These are phyloP conservation scores for Calonectria honghensis DNA, from an alignment of 2,329 filamentous ascomycete species.

Conservation along the genomic window DNA sequence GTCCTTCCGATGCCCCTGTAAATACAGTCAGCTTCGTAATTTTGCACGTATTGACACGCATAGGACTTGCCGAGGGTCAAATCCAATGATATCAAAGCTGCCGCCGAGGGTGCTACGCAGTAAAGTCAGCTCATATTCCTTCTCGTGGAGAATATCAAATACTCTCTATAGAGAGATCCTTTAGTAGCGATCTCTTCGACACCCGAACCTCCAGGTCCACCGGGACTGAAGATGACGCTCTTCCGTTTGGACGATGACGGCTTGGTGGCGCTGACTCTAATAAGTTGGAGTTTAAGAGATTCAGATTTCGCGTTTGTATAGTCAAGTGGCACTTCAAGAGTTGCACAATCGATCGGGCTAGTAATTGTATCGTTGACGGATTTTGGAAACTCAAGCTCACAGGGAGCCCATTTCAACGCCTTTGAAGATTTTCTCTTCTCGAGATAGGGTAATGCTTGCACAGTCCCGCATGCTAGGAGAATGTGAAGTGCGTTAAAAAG, in stretches of 20 bases:
- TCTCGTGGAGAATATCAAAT: background rate
- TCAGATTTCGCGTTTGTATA: background rate
- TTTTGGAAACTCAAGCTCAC: background rate
- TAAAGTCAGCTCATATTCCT: background rate
- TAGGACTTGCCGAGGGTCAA: background rate
- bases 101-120: background rate
- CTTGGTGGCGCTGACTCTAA: background rate
- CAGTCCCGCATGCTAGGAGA: background rate
- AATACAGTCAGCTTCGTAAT: background rate
- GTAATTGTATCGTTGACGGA: background rate
- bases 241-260: conserved; percentile 1
- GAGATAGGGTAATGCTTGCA: background rate
- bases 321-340: background rate
- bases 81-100: conserved; percentile 6
- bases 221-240: conserved; percentile 1
- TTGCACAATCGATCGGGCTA: background rate
- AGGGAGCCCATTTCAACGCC: background rate
- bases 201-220: background rate
- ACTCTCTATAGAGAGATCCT: background rate
- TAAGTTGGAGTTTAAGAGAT: background rate
- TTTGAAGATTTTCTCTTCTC: background rate
- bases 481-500: background rate
- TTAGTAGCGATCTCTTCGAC: background rate
- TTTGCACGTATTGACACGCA: too few species aligned
- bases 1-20: background rate